Evolutionary conservation across 495 filamentous ascomycete genomes (phyloP).

Genomic region (Penicillium silybi): DNA sequence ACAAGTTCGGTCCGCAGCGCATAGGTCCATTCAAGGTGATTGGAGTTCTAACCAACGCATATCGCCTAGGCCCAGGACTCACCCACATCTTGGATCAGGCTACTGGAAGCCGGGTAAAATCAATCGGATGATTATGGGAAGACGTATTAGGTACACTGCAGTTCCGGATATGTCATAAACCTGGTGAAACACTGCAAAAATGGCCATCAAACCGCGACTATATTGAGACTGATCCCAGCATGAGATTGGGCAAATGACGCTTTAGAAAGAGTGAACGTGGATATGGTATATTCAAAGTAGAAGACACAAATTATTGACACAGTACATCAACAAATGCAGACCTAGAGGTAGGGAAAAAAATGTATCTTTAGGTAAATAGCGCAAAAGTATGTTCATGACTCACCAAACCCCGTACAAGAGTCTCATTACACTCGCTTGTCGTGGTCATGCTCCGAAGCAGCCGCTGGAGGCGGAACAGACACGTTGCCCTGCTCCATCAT

Average conservation of each 20-base stretch:
- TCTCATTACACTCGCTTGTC: neutral
- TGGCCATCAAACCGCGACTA: too few species aligned
- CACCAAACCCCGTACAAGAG: neutral
- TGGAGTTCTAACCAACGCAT: too few species aligned
- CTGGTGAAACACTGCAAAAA: too few species aligned
- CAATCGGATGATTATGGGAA: neutral
- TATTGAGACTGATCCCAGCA: too few species aligned
- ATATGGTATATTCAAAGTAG: neutral
- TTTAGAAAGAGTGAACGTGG: neutral
- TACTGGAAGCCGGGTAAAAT: neutral
- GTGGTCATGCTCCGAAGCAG: neutral
- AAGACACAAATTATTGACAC: neutral
- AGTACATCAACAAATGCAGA: neutral
- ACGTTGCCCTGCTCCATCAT: constrained; percentile 34
- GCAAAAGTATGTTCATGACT: neutral
- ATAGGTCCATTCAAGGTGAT: too few species aligned
- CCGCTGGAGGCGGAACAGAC: constrained; percentile 1
- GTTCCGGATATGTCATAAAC: too few species aligned
- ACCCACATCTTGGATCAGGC: neutral
- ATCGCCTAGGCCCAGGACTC: neutral
- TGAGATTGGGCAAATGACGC: neutral
- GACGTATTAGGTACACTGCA: too few species aligned
- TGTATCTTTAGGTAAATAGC: neutral
- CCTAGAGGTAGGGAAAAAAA: neutral
- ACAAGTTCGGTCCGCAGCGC: too few species aligned